These are phyloP conservation scores for Geosmithia putterillii DNA, from an alignment of 2,329 filamentous ascomycete species.

Conservation along the genomic window DNA sequence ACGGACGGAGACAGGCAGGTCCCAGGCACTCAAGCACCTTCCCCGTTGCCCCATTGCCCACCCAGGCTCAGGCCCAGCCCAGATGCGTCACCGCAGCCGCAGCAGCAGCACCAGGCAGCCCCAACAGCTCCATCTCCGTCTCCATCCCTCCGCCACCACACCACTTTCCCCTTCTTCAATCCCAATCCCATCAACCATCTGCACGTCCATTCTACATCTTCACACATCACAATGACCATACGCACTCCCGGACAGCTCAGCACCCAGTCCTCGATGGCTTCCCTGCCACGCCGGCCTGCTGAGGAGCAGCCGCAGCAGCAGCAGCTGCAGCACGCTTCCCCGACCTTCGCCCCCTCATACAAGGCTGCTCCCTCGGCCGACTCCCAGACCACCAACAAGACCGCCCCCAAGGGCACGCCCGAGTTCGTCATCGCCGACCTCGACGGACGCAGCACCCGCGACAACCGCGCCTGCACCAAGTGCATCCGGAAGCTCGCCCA, in stretches of 20 bases:
- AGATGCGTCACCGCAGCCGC: not conserved
- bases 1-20: not conserved
- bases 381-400: not conserved
- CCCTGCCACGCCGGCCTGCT: conserved; percentile 3
- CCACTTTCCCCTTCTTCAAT: not conserved
- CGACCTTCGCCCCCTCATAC: not conserved
- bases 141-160: not conserved
- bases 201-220: not conserved
- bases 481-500: conserved; percentile 22
- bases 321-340: too few relatives aligned
- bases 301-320: not conserved
- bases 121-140: not conserved
- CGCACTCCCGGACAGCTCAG: conserved; percentile 4
- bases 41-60: not conserved
- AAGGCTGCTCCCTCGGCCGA: conserved; percentile 7
- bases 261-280: conserved; percentile 3
- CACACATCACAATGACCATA: conserved; percentile 2
- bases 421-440: conserved; percentile 36
- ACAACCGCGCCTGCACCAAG: conserved; percentile 23
- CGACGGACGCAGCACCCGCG: conserved; percentile 18
- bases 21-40: not conserved
- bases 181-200: not conserved
- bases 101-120: not conserved
- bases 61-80: not conserved
- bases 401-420: not conserved